Conservation (phyloP, 345 rosid species). For the Bruguiera gymnorhiza region DNA sequence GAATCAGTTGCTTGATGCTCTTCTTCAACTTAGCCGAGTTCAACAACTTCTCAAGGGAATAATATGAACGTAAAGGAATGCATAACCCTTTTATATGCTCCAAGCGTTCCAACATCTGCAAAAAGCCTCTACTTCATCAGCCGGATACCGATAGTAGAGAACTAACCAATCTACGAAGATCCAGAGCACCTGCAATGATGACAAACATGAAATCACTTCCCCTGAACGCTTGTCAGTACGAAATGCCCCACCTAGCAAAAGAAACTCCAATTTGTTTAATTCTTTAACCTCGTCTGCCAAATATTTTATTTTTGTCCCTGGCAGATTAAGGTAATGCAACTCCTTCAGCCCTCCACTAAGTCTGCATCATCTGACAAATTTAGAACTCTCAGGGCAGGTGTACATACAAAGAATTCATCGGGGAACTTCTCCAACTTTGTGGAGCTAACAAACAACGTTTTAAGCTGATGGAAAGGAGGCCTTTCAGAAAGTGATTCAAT, state of each 20-base stretch:
- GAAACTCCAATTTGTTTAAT: not conserved
- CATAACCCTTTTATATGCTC: not conserved
- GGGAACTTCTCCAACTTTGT: not conserved
- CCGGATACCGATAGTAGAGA: not conserved
- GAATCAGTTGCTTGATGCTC: no score
- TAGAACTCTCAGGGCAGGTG: not conserved
- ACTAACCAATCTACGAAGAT: not conserved
- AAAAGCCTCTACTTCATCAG: not conserved
- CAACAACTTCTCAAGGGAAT: not conserved
- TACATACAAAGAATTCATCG: not conserved
- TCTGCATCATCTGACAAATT: not conserved
- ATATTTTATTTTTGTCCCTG: not conserved
- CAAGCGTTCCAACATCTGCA: not conserved
- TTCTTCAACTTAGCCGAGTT: no score
- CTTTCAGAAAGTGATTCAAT: not conserved
- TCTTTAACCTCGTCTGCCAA: not conserved
- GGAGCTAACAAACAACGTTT: not conserved
- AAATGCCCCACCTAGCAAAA: not conserved
- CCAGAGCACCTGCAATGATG: not conserved
- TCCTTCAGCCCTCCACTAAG: not conserved
- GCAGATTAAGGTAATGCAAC: conserved; percentile 2
- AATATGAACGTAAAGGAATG: not conserved
- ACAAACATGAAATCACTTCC: not conserved
- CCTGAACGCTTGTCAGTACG: no score
- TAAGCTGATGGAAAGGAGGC: not conserved